Conservation (phyloP, 306 rosid species). For the Lithocarpus polystachyus region DNA sequence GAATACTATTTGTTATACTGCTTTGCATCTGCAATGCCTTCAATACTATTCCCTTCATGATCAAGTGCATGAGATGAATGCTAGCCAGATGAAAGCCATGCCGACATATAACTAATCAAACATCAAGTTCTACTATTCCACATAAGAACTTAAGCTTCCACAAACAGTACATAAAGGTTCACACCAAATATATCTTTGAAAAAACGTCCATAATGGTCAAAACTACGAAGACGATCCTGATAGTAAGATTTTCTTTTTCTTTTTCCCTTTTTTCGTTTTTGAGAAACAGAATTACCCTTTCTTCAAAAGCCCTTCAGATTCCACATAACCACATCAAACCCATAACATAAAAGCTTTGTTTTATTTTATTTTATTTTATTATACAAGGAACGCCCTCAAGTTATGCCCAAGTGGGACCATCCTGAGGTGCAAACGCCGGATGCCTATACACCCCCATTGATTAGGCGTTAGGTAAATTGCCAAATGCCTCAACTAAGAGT, state of each 20-base stretch:
- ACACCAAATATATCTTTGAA: not conserved
- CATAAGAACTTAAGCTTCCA: not conserved
- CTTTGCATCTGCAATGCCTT: not conserved
- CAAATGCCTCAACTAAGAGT: too few species aligned
- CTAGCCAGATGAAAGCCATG: too few species aligned
- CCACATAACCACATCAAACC: not conserved
- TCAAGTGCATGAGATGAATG: too few species aligned
- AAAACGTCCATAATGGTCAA: not conserved
- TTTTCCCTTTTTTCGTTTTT: too few species aligned
- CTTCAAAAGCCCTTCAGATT: conserved; percentile 1
- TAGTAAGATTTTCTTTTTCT: too few species aligned
- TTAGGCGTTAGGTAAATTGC: too few species aligned
- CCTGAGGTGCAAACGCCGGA: too few species aligned
- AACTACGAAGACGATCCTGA: too few species aligned
- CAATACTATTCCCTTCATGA: not conserved
- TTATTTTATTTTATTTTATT: too few species aligned
- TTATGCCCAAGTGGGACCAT: too few species aligned
- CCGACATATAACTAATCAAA: not conserved
- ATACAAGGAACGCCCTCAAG: too few species aligned
- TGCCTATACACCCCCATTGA: too few species aligned
- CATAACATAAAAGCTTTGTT: not conserved
- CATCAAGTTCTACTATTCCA: not conserved
- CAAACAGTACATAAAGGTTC: not conserved
- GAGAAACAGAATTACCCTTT: not conserved
- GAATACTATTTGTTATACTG: not conserved